Evolutionary conservation across 1,284 basidiomycete genomes (phyloP), one percentile per base, ranked within the genome.

Genomic region (Irpex sp.): DNA sequence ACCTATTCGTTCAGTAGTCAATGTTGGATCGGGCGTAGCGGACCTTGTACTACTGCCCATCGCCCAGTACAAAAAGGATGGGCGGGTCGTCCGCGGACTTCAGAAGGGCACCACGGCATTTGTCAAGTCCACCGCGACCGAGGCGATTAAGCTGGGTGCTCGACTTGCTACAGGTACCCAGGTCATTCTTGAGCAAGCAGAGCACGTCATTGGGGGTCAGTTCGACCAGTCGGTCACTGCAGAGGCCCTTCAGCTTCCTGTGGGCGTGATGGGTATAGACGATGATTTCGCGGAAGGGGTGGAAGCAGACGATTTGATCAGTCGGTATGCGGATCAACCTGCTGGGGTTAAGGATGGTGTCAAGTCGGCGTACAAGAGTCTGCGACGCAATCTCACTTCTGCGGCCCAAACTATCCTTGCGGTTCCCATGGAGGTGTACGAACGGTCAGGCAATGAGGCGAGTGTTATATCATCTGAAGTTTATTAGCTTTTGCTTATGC

Each of bases 341-440:
- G 77, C 77, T 26, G 88, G 92, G 70, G 83, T 97, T 57, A 86
- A 80, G 67, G 92, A 97, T 70, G 97, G 97, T 11, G 81, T 99
- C n/a, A 86, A 93, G 65, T 89, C 88, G 1, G 97, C 96, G 15
- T 97, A 98, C 76, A 85, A 81, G 70, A 95, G 93, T 68, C 75
- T 99, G 68, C 86, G 85, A 63, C 87, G 79, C 69, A 97, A 97
- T 75, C 75, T 98, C 62, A 93, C 90, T 67, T 92, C 92, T 36
- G 97, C 97, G 3, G 97, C 97, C 11, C 97, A 99, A 78, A 99
- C 97, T 0, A 99, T 99, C 67, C 83, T 99, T 35, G 97, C 97
- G 0, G 94, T 99, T 0, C 97, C 97, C 0, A 98, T 99, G 95
- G 97, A 99, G 75, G 95, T 98, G 15, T 98, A 98, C 70, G 97